Evolutionary conservation across 192 early-diverging fungal genomes (phyloP).

Genomic region (Lunasporangiospora selenospora): DNA sequence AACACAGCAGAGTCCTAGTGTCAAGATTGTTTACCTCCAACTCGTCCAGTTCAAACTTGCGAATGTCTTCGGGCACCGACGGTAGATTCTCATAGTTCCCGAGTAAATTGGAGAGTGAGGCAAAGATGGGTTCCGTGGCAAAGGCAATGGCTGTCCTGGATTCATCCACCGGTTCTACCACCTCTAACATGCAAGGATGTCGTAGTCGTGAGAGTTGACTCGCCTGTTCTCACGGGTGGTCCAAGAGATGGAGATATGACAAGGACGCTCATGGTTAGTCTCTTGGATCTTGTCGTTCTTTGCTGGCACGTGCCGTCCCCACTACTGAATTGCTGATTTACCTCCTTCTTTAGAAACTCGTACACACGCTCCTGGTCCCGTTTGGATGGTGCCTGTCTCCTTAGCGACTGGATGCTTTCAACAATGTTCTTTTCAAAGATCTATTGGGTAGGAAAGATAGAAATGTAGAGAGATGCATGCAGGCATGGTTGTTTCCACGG

Average conservation of each 20-base stretch:
- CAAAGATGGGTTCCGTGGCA: constrained; percentile 77
- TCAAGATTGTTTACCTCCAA: constrained; percentile 58
- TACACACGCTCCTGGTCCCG: constrained; percentile 55
- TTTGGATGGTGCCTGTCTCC: constrained; percentile 52
- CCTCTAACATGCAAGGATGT: constrained; percentile 79
- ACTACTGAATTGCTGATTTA: constrained; percentile 12
- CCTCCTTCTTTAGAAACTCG: constrained; percentile 68
- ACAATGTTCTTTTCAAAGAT: constrained; percentile 79
- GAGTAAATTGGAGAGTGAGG: constrained; percentile 68
- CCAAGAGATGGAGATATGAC: neutral
- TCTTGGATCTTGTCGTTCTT: neutral
- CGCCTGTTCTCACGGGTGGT: too few species aligned
- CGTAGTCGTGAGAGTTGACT: constrained; percentile 74
- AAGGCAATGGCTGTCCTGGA: constrained; percentile 71
- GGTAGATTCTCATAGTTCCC: constrained; percentile 59
- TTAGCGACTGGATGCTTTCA: constrained; percentile 57
- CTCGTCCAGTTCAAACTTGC: constrained; percentile 76
- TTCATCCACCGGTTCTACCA: constrained; percentile 77
- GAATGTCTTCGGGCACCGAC: constrained; percentile 47
- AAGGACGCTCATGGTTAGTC: neutral
- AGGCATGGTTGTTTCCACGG: too few species aligned
- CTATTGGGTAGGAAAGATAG: constrained; percentile 25
- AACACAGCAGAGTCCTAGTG: neutral
- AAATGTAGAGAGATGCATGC: too few species aligned
- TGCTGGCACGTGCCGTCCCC: neutral